Conservation (phyloP, 2,329 filamentous ascomycete genomes). For the Nigrospora osmanthi region DNA sequence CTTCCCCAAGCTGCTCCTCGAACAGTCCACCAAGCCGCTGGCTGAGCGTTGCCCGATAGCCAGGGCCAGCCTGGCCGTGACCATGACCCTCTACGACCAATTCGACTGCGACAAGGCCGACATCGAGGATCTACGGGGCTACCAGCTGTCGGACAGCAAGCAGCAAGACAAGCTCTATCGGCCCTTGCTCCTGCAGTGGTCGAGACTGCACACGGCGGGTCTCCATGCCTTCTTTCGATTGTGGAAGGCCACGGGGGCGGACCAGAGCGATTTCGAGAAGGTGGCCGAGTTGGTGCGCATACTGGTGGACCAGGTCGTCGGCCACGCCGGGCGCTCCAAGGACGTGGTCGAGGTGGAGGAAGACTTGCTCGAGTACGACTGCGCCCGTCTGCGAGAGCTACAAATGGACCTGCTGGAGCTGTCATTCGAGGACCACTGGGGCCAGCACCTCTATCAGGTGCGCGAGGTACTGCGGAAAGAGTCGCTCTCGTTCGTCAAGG, state of each 20-base stretch:
- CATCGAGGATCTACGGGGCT: conserved; percentile 67
- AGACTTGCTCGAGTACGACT: conserved; percentile 78
- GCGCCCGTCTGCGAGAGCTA: conserved; percentile 67
- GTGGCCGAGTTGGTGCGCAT: conserved; percentile 87
- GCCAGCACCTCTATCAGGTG: conserved; percentile 80
- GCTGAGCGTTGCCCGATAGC: conserved; percentile 79
- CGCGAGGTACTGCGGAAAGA: conserved; percentile 86
- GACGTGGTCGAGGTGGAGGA: conserved; percentile 85
- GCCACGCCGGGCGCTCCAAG: conserved; percentile 71
- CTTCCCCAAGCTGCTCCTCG: conserved; percentile 85
- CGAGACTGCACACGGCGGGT: conserved; percentile 75
- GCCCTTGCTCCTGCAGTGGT: conserved; percentile 88
- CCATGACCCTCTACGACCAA: conserved; percentile 84
- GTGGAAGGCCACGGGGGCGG: conserved; percentile 85
- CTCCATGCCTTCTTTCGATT: conserved; percentile 83
- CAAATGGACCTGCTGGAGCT: conserved; percentile 92
- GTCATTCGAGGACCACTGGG: conserved; percentile 93
- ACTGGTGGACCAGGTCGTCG: conserved; percentile 81
- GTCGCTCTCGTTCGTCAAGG: conserved; percentile 91
- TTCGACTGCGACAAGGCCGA: conserved; percentile 88
- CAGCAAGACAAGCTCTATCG: conserved; percentile 82
- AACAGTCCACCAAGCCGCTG: conserved; percentile 69
- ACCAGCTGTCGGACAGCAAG: conserved; percentile 67
- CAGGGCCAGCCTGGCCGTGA: conserved; percentile 77
- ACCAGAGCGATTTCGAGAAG: conserved; percentile 84